These are phyloP conservation scores for Halenospora varia DNA, from an alignment of 495 filamentous ascomycete genomes.

Conservation along the genomic window DNA sequence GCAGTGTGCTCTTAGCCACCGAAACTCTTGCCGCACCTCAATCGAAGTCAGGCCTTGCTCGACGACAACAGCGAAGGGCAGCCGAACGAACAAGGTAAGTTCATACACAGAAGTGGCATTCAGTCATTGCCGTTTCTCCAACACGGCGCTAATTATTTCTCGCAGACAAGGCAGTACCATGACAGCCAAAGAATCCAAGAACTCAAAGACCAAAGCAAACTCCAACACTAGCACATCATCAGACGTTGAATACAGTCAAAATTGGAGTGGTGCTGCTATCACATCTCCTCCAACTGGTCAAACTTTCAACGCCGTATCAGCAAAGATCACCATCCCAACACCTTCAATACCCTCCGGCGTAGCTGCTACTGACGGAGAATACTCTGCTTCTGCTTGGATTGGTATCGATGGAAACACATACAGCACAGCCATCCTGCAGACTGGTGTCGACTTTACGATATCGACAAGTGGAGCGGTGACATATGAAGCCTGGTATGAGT, in stretches of 20 bases:
- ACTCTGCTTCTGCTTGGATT: constrained; percentile 59
- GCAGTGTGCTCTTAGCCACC: not conserved
- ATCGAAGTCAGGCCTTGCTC: not conserved
- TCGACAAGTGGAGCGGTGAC: constrained; percentile 33
- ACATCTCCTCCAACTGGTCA: constrained; percentile 4
- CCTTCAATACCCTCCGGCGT: constrained; percentile 36
- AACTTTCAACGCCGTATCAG: constrained; percentile 45
- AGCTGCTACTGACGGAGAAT: constrained; percentile 28
- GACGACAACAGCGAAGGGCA: not conserved
- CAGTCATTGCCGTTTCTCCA: too few relatives aligned
- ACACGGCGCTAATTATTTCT: too few relatives aligned
- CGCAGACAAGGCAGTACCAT: not conserved
- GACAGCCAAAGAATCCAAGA: not conserved
- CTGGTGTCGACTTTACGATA: constrained; percentile 57
- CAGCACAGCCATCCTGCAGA: constrained; percentile 52
- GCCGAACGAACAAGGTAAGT: not conserved
- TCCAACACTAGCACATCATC: not conserved
- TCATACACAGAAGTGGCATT: too few relatives aligned
- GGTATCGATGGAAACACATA: constrained; percentile 60
- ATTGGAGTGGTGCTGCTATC: constrained; percentile 49
- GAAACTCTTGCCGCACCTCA: not conserved
- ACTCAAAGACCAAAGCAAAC: not conserved
- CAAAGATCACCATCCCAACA: constrained; percentile 50
- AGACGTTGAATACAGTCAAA: constrained; percentile 42
- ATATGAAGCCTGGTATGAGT: constrained; percentile 56